These are phyloP conservation scores for Sphagnum tenellum DNA, from an alignment of 225 moss, liverwort and hornwort species.

Conservation along the genomic window DNA sequence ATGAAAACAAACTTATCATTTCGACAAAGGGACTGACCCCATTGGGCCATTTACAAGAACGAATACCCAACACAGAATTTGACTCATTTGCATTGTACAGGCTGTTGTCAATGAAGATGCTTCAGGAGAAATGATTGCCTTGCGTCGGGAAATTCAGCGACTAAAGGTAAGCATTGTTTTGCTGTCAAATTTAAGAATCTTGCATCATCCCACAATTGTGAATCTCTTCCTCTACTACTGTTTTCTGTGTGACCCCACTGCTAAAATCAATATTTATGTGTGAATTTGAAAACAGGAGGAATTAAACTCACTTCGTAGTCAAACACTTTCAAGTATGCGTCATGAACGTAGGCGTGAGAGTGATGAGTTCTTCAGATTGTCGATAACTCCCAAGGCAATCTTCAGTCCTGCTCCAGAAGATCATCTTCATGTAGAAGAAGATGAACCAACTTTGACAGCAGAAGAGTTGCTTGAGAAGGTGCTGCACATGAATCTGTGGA, in stretches of 20 bases:
- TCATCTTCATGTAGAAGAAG: slow-evolving; percentile 14
- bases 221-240: not conserved
- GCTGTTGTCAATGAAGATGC: slow-evolving; percentile 60
- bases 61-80: not conserved
- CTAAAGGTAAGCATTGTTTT: slow-evolving; percentile 29
- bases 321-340: slow-evolving; percentile 51
- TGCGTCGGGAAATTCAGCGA: slow-evolving; percentile 45
- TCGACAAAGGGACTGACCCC: not conserved
- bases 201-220: not conserved
- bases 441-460: slow-evolving; percentile 14
- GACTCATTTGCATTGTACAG: slow-evolving; percentile 7
- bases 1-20: not conserved
- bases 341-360: slow-evolving; percentile 45
- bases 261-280: not conserved
- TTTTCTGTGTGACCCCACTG: not conserved
- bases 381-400: slow-evolving; percentile 23
- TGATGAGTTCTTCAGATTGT: slow-evolving; percentile 40
- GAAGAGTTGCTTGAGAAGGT: slow-evolving; percentile 46
- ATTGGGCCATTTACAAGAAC: not conserved
- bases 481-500: not conserved
- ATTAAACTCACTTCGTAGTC: slow-evolving; percentile 54
- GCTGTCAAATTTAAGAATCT: too few species aligned
- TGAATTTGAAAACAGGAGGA: slow-evolving; percentile 47
- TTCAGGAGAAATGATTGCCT: slow-evolving; percentile 31
- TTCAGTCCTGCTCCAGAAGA: slow-evolving; percentile 29